phyloP scores from a whole-genome alignment of 139 green algal species.

The Protoeuglena noctilucae region DNA sequence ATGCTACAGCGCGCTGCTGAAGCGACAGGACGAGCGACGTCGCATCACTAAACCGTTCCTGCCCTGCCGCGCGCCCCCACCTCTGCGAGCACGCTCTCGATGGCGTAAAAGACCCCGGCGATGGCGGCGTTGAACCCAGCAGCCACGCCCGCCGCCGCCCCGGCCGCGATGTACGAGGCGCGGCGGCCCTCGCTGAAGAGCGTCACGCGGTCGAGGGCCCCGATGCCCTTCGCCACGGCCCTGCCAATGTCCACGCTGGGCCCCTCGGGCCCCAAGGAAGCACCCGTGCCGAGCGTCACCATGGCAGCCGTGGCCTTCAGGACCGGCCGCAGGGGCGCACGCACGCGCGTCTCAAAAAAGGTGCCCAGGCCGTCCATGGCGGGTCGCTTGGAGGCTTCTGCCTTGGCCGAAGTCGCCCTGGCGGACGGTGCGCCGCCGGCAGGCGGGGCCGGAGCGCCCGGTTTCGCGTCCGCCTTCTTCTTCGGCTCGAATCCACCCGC shows the following conservation, averaged over 20 bases:
- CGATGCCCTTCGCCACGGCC: slow-evolving; percentile 40
- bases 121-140: slow-evolving; percentile 90
- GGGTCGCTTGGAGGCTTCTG: not conserved
- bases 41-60: too few relatives aligned
- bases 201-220: slow-evolving; percentile 18
- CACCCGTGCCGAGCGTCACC: slow-evolving; percentile 62
- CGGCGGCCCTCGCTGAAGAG: slow-evolving; percentile 30
- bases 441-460: slow-evolving; percentile 3
- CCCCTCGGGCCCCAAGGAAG: slow-evolving; percentile 76
- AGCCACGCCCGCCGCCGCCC: slow-evolving; percentile 62
- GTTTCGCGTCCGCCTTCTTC: not conserved
- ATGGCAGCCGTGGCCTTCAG: slow-evolving; percentile 35
- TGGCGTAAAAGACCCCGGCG: slow-evolving; percentile 78
- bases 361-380: not conserved
- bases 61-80: not conserved
- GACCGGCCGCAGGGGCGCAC: not conserved
- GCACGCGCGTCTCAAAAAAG: not conserved
- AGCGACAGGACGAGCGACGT: too few relatives aligned
- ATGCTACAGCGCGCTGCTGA: too few relatives aligned
- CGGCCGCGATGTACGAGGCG: slow-evolving; percentile 67
- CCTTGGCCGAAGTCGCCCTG: too few relatives aligned
- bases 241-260: slow-evolving; percentile 85
- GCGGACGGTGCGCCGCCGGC: not conserved
- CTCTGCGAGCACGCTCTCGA: slow-evolving; percentile 60
- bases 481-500: slow-evolving; percentile 8